These are phyloP conservation scores for Immersiella caudata DNA, from an alignment of 495 filamentous ascomycete species.

Conservation along the genomic window DNA sequence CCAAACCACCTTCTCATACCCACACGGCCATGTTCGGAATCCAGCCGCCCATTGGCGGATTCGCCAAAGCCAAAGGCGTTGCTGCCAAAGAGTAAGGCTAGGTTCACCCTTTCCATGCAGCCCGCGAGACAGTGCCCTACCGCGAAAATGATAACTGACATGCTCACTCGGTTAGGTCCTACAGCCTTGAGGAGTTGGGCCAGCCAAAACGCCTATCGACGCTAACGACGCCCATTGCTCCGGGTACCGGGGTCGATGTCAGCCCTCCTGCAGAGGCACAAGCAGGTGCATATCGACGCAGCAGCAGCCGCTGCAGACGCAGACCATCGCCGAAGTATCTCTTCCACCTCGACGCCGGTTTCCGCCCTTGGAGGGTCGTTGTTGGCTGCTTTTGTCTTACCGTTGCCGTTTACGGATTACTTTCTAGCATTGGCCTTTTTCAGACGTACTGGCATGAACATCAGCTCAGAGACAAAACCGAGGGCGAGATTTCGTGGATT, in stretches of 20 bases:
- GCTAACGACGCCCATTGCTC: constrained; percentile 16
- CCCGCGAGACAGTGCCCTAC: not conserved
- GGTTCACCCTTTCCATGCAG: constrained; percentile 10
- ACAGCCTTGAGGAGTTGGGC: constrained; percentile 11
- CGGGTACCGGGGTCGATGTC: constrained; percentile 24
- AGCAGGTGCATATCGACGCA: not conserved
- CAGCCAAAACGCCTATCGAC: not conserved
- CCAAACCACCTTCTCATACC: not conserved
- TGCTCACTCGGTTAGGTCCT: constrained; percentile 2
- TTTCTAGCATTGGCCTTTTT: constrained; percentile 36
- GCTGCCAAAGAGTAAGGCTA: constrained; percentile 5
- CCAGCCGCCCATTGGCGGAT: not conserved
- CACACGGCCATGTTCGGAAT: not conserved
- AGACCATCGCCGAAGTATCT: not conserved
- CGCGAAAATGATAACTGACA: constrained; percentile 31
- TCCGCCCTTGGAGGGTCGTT: constrained; percentile 32
- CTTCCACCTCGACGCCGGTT: constrained; percentile 20
- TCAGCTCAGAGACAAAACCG: constrained; percentile 24
- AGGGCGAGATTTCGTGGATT: constrained; percentile 36
- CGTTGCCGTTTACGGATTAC: constrained; percentile 34
- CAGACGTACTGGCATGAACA: constrained; percentile 33
- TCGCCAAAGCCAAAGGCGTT: not conserved
- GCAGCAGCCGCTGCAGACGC: not conserved
- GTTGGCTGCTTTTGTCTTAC: constrained; percentile 34
- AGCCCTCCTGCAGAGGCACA: not conserved